phyloP scores from a whole-genome alignment of 2,329 filamentous ascomycete species.

The Rhexocercosporidium sp. region DNA sequence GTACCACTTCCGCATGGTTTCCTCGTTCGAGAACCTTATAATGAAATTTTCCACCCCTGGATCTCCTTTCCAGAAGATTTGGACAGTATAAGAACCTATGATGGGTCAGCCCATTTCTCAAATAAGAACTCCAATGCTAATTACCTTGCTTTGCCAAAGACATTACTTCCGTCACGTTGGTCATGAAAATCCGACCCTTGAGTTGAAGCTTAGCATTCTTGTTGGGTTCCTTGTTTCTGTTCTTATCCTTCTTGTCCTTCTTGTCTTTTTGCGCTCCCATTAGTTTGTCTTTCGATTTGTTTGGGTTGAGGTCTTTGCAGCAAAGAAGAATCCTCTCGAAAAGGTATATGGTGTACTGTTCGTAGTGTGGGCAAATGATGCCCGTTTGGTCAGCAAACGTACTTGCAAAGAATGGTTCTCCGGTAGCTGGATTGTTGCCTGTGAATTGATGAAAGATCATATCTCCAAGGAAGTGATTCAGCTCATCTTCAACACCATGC shows the following conservation, averaged over 20 bases:
- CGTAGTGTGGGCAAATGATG: conserved; percentile 27
- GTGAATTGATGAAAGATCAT: conserved; percentile 26
- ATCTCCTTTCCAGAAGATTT: conserved; percentile 99
- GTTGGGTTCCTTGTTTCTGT: conserved; percentile 73
- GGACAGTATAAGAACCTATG: conserved; percentile 87
- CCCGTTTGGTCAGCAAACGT: conserved; percentile 36
- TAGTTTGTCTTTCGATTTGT: conserved; percentile 81
- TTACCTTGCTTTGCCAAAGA: conserved; percentile 86
- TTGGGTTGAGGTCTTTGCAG: conserved; percentile 91
- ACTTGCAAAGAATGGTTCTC: conserved; percentile 25
- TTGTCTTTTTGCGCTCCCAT: conserved; percentile 70
- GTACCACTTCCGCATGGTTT: conserved; percentile 92
- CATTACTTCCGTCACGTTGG: conserved; percentile 95
- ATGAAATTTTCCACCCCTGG: conserved; percentile 95
- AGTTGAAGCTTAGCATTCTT: conserved; percentile 81
- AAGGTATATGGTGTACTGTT: conserved; percentile 93
- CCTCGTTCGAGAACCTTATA: conserved; percentile 91
- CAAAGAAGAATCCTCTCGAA: conserved; percentile 95
- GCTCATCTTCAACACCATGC: conserved; percentile 9
- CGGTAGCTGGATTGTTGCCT: conserved; percentile 19
- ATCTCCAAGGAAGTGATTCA: conserved; percentile 18
- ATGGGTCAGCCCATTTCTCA: not conserved
- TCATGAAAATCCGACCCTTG: conserved; percentile 98
- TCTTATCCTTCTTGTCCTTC: conserved; percentile 73
- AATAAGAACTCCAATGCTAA: conserved; percentile 32